Evolutionary conservation across 148 eudicot species (phyloP).

Genomic region (Chenopodium formosanum): DNA sequence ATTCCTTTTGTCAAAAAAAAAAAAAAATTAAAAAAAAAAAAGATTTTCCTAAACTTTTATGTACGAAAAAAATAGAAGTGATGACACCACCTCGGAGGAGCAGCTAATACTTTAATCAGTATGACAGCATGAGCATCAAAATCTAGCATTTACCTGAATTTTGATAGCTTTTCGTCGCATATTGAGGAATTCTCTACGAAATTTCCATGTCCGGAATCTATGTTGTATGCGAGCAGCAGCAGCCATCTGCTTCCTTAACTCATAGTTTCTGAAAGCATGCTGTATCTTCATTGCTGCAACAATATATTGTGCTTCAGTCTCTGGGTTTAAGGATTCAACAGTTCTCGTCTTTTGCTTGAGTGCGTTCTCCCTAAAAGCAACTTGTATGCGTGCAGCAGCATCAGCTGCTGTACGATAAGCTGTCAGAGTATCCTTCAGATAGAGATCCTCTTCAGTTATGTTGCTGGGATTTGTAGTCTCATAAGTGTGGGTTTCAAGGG

Average conservation of each 20-base stretch:
- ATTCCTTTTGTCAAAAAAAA: background rate
- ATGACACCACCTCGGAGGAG: background rate
- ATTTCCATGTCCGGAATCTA: conserved; percentile 79
- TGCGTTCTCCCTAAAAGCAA: conserved; percentile 74
- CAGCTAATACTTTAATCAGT: background rate
- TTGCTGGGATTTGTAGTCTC: conserved; percentile 32
- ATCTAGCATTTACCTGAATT: conserved; percentile 68
- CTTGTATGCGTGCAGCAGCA: conserved; percentile 92
- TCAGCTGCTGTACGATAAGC: conserved; percentile 96
- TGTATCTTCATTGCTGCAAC: conserved; percentile 94
- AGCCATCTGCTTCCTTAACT: conserved; percentile 51
- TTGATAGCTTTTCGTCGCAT: conserved; percentile 72
- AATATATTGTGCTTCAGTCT: conserved; percentile 70
- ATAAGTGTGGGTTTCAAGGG: conserved; percentile 49
- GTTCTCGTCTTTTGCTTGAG: conserved; percentile 53
- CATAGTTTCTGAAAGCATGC: conserved; percentile 78
- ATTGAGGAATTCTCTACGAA: conserved; percentile 66
- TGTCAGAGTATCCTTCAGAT: conserved; percentile 75
- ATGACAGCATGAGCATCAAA: background rate
- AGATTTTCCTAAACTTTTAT: background rate
- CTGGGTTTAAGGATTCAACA: conserved; percentile 48
- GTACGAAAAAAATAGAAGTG: background rate
- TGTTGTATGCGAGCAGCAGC: conserved; percentile 86
- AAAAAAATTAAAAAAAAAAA: too few relatives aligned
- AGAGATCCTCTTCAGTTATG: conserved; percentile 62